Base-by-base conservation (phyloP, 2,329 filamentous ascomycete genomes). In the Cladosporium sp. region DNA sequence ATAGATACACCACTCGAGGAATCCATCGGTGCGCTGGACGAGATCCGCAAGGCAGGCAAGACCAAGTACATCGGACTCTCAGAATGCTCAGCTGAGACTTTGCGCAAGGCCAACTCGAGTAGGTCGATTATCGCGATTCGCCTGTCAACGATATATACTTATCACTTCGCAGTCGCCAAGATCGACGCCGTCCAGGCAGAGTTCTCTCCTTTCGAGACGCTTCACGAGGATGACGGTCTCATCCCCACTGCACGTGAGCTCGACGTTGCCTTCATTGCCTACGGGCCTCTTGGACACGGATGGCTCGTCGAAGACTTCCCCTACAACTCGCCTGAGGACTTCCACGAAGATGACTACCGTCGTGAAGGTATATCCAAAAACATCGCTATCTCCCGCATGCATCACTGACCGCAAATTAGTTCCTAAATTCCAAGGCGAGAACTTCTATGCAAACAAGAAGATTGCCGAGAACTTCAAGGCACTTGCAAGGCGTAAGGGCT, bases 231-330 rank as follows among this genome's bases (percentile, higher is more conserved):
- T 0, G 70, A 70, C 7, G 63, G 73, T 43, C 60, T 80, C 5
- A 71, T 78, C 5, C 66, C 71, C 12, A 72, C 77, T 1, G 75
- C 74, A 60, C 73, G 76, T 7, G 78, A 81, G 63, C 71, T 88
- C 51, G 74, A 78, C 42, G 89, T 92, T 60, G 84, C 86, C 0
- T 73, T 91, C 47, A 73, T 89, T 42, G 86, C 86, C 0, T 91
- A 90, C 73, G 86, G 86, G 38, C 88, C 88, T 1, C 75, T 90
- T 1, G 85, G 87, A 5, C 76, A 81, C 28, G 84, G 84, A 0
- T 79, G 82, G 72, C 63, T 85, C 55, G 79, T 79, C 0, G 80
- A 80, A 0, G 66, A 78, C 59, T 71, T 82, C 63, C 78, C 78
- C 11, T 70, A 55, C 25, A 80, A 39, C 8, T 11, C 17, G 14